phyloP scores from a whole-genome alignment of 2,329 filamentous ascomycete species.

The Zymoseptoria passerinii region DNA sequence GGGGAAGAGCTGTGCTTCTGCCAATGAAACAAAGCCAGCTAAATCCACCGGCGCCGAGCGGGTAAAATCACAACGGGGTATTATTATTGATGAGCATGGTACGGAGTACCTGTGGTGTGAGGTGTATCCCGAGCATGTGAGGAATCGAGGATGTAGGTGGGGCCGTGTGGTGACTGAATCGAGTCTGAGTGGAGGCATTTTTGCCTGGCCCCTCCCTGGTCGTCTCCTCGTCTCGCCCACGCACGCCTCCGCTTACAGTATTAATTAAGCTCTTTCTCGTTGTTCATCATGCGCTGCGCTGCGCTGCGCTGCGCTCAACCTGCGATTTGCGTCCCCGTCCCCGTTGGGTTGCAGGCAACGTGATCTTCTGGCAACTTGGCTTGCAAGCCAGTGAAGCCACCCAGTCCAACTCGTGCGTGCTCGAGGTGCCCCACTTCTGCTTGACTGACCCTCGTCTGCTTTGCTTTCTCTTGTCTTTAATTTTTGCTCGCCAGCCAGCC shows the following conservation, averaged over 20 bases:
- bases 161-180: not conserved
- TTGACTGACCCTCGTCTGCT: no score
- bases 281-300: not conserved
- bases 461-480: no score
- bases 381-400: no score
- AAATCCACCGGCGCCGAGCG: not conserved
- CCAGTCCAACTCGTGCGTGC: not conserved
- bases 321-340: no score
- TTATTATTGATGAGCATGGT: no score
- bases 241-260: not conserved
- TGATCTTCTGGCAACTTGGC: not conserved
- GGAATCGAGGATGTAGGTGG: not conserved
- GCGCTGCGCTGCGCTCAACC: no score
- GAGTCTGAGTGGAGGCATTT: not conserved
- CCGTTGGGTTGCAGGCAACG: not conserved
- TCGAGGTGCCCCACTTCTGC: not conserved
- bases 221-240: not conserved
- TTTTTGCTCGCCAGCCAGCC: no score
- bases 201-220: not conserved
- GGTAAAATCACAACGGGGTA: not conserved
- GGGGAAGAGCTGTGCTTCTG: not conserved
- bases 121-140: not conserved
- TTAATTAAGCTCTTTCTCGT: no score
- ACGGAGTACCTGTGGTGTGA: not conserved
- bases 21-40: not conserved